Evolutionary conservation across 2,329 filamentous ascomycete species (phyloP).

Genomic region (Colletotrichum nymphaeae): DNA sequence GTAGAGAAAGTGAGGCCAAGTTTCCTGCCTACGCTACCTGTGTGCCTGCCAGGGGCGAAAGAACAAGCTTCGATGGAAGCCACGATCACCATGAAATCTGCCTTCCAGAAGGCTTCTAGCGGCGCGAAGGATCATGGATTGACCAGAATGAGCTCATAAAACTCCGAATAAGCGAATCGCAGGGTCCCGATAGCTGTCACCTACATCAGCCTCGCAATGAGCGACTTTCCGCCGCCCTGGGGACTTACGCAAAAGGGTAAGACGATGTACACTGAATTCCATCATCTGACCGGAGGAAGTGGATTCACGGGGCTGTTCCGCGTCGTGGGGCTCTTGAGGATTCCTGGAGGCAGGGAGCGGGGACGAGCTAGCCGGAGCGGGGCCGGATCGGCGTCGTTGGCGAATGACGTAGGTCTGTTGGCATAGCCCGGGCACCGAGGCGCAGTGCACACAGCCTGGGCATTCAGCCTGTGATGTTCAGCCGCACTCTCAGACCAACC

Average conservation of each 20-base stretch:
- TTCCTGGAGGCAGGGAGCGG: background rate
- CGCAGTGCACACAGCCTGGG: background rate
- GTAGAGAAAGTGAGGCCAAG: background rate
- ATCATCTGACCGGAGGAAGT: background rate
- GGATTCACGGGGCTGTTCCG: background rate
- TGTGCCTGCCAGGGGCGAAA: background rate
- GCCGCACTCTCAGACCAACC: background rate
- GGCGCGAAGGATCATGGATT: background rate
- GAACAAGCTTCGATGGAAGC: background rate
- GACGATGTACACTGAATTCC: background rate
- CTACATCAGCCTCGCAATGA: background rate
- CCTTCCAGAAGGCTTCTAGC: slow-evolving; percentile 28
- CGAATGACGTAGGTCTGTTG: background rate
- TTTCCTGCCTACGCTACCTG: background rate
- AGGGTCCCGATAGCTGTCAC: background rate
- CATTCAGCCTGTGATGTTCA: background rate
- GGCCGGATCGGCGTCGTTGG: background rate
- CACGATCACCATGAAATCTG: slow-evolving; percentile 3
- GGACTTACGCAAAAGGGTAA: background rate
- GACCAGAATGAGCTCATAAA: background rate
- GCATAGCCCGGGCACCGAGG: background rate
- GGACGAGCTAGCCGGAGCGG: background rate
- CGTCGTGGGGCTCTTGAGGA: background rate
- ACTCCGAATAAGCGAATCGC: background rate
- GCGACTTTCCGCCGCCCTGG: background rate